Percentiles rank a stretch among this genome's conserved stretches.
These are phyloP conservation scores for Dentipellis fragilis DNA, from an alignment of 768 basidiomycete species.

Conservation along the genomic window DNA sequence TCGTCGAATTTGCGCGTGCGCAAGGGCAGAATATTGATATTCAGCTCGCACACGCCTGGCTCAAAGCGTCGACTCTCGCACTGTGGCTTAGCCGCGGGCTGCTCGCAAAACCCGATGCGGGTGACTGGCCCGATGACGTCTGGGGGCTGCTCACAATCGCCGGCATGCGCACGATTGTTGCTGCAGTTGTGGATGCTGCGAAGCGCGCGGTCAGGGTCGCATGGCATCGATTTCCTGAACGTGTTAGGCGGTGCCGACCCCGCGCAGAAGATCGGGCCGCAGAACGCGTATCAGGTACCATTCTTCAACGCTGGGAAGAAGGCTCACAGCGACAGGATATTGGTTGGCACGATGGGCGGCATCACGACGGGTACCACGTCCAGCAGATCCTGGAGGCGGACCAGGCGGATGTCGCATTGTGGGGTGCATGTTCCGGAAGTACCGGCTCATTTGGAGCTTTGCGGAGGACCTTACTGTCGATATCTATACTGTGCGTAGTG, in stretches of 20 bases:
- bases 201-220: slow-evolving; percentile 22
- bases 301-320: slow-evolving; percentile 44
- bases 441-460: slow-evolving; percentile 39
- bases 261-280: slow-evolving; percentile 19
- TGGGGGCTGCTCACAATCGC: slow-evolving; percentile 25
- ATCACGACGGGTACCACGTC: slow-evolving; percentile 46
- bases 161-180: slow-evolving; percentile 28
- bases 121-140: slow-evolving; percentile 26
- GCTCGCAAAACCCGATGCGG: slow-evolving; percentile 25
- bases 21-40: slow-evolving; percentile 62
- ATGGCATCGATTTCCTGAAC: slow-evolving; percentile 71
- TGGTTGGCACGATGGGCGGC: slow-evolving; percentile 47
- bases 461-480: slow-evolving; percentile 45
- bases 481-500: too few relatives aligned
- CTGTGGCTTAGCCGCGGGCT: slow-evolving; percentile 42
- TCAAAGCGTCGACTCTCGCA: slow-evolving; percentile 55
- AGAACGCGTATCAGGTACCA: slow-evolving; percentile 43
- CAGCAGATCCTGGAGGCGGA: slow-evolving; percentile 47
- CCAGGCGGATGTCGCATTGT: slow-evolving; percentile 41
- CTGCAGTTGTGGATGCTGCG: slow-evolving; percentile 25
- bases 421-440: slow-evolving; percentile 42
- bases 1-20: slow-evolving; percentile 63
- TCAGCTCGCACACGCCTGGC: slow-evolving; percentile 68
- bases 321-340: slow-evolving; percentile 29
- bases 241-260: slow-evolving; percentile 52